A percentile compares a stretch with the other conserved stretches of the same genome.
phyloP scores from a whole-genome alignment of 768 basidiomycete genomes.

The Tylopilus sp. region DNA sequence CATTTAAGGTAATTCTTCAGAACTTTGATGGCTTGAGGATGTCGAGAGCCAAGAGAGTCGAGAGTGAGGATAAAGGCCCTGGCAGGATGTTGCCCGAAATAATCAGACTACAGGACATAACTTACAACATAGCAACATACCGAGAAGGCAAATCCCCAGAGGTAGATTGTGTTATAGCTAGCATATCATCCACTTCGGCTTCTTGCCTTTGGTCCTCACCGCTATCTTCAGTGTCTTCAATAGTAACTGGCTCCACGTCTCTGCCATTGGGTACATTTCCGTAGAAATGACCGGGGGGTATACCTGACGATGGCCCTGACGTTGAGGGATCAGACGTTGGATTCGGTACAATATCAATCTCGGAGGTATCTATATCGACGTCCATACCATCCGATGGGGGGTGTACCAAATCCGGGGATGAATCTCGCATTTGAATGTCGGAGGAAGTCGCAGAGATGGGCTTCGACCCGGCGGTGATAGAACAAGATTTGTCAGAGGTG shows the following conservation, averaged over 20 bases:
- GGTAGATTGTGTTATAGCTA: constrained; percentile 19
- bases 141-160: constrained; percentile 13
- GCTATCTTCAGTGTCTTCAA: constrained; percentile 25
- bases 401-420: constrained; percentile 16
- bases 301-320: constrained; percentile 8
- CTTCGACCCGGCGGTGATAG: constrained; percentile 9
- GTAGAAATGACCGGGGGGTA: constrained; percentile 27
- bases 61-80: constrained; percentile 85
- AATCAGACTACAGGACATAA: neutral
- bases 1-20: constrained; percentile 64
- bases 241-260: neutral
- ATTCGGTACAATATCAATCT: neutral
- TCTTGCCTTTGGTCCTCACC: constrained; percentile 30
- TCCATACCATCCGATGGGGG: constrained; percentile 28
- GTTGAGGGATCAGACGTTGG: neutral
- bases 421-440: constrained; percentile 9
- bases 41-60: constrained; percentile 81
- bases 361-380: constrained; percentile 14
- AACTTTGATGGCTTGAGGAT: constrained; percentile 58
- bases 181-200: constrained; percentile 31
- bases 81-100: neutral
- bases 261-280: neutral
- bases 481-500: constrained; percentile 15
- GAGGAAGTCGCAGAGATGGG: constrained; percentile 6
- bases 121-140: constrained; percentile 14